Percentiles rank a stretch among this genome's conserved stretches.
Evolutionary conservation across 2,329 filamentous ascomycete genomes (phyloP).

Genomic region (Aspergillus fumigatiaffinis): DNA sequence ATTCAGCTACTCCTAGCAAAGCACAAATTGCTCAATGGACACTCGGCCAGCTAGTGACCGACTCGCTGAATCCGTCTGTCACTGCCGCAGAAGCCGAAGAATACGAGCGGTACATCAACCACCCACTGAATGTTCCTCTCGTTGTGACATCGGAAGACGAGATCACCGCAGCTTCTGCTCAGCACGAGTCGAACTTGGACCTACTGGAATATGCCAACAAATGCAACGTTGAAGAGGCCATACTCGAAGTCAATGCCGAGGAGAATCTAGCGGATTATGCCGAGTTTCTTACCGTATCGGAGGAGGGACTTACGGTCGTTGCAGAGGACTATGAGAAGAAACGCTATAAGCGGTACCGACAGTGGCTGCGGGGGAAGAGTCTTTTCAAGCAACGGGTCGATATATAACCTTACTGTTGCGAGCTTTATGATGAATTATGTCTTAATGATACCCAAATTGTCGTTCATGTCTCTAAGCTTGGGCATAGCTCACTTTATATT

Average conservation of each 20-base stretch:
- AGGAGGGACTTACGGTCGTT: conserved; percentile 81
- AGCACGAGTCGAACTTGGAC: conserved; percentile 52
- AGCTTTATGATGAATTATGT: not conserved
- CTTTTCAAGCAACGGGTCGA: conserved; percentile 83
- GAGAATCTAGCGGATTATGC: conserved; percentile 70
- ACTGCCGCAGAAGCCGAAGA: conserved; percentile 73
- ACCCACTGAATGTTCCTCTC: conserved; percentile 83
- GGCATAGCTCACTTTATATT: not conserved
- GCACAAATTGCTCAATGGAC: conserved; percentile 79
- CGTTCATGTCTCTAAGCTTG: not conserved
- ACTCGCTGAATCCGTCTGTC: conserved; percentile 82
- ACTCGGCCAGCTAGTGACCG: conserved; percentile 77
- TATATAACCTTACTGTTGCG: conserved; percentile 19
- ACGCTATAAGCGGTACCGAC: conserved; percentile 91
- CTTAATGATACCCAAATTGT: not conserved
- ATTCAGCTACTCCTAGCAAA: conserved; percentile 68
- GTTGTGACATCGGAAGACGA: conserved; percentile 44
- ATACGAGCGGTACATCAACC: conserved; percentile 82
- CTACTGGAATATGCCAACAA: conserved; percentile 78
- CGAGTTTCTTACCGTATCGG: conserved; percentile 70
- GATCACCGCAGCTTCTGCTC: conserved; percentile 31
- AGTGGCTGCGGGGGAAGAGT: conserved; percentile 92
- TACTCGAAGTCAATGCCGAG: conserved; percentile 45
- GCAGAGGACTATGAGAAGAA: conserved; percentile 88
- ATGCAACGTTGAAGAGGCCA: conserved; percentile 57